Base-by-base conservation (phyloP, 1,284 basidiomycete genomes). In the Papiliotrema fonsecae region DNA sequence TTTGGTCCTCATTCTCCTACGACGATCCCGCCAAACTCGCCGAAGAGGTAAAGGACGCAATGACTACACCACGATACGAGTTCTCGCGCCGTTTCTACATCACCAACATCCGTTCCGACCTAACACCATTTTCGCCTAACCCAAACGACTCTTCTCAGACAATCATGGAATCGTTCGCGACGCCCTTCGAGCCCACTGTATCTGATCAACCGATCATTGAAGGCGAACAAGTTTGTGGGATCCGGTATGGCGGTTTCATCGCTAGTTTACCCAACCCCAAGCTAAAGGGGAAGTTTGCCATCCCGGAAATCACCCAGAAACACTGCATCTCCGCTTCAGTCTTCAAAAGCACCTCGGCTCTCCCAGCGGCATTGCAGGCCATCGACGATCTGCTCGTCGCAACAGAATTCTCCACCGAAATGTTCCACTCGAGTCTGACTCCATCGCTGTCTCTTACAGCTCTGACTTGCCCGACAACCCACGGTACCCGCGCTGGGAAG, bases 361-460 rank as follows among this genome's bases (percentile, higher is more conserved):
- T 70, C 10, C 64, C 65, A 0, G 26, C 40, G 11, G 38, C 62
- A 10, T 39, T 69, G 2, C 18, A 36, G 14, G 21, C 44, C 1
- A 42, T 70, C 13, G 61, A 70, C 40, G 54, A 61, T 25, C 39
- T 51, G 27, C 47, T 70, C 5, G 49, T 68, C 18, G 61, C 65
- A 0, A 19, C 32, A 6, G 54, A 69, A 26, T 49, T 64, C 42
- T 57, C 57, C 31, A 10, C 27, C 1, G 28, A 25, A 21, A 10
- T 58, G 10, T 60, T 65, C 32, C 26, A 27, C 26, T 44, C 51
- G 3, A n/a, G 26, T 1, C 34, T 69, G 2, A 19, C 52, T 7
- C 18, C 27, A 5, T 36, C 36, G 47, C 38, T 64, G 42, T 57
- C 60, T 0, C 51, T 60, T 0, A 45, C 62, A 27, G 67, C 67